A percentile compares a stretch with the other conserved stretches of the same genome.
These are phyloP conservation scores for Trichoderma sp. DNA, from an alignment of 2,329 filamentous ascomycete species.

Conservation along the genomic window DNA sequence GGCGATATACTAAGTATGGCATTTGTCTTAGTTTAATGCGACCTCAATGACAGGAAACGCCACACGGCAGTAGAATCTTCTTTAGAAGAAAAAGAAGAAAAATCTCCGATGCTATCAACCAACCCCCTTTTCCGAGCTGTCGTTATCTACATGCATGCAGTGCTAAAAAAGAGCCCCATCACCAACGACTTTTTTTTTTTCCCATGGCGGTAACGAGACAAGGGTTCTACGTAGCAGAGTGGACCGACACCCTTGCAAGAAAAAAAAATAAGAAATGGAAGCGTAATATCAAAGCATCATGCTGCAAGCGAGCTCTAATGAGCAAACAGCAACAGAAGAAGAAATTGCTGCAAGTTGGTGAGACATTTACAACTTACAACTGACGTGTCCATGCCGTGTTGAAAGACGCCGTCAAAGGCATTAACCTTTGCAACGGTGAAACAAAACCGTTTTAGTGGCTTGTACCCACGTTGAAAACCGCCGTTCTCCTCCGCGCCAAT, in stretches of 20 bases:
- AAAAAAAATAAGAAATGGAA: not conserved
- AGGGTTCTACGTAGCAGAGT: not conserved
- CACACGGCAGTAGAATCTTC: not conserved
- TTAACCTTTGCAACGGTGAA: not conserved
- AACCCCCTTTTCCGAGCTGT: not conserved
- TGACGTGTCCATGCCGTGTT: not conserved
- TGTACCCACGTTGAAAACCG: not conserved
- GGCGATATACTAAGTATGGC: not conserved
- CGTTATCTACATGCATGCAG: not conserved
- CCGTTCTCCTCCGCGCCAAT: not conserved
- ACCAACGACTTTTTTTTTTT: not conserved
- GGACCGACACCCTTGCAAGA: not conserved
- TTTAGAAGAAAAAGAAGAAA: not conserved
- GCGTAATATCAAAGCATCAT: not conserved
- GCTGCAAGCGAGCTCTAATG: not conserved
- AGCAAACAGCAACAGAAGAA: not conserved
- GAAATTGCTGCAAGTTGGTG: not conserved
- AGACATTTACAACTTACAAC: not conserved
- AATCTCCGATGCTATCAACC: not conserved
- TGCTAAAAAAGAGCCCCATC: slow-evolving; percentile 1
- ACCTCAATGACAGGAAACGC: not conserved
- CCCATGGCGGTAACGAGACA: not conserved
- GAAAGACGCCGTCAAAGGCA: not conserved
- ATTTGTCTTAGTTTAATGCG: not conserved
- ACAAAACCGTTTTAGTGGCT: not conserved